These are phyloP conservation scores for Salix viminalis DNA, from an alignment of 345 rosid genomes.

Conservation along the genomic window DNA sequence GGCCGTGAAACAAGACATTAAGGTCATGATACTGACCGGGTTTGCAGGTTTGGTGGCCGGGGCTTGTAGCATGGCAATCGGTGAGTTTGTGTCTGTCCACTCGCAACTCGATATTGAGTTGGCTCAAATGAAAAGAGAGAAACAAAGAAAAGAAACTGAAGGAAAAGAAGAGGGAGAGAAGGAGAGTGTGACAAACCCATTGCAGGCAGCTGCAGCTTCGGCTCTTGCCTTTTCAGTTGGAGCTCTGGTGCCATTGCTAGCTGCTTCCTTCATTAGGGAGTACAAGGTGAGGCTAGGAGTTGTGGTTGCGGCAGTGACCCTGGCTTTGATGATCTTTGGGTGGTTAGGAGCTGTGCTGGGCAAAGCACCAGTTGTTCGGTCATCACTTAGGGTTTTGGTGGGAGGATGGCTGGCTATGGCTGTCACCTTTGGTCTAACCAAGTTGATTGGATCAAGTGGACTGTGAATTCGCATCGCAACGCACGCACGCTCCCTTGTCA, in stretches of 20 bases:
- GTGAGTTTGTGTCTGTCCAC: constrained; percentile 87
- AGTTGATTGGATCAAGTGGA: constrained; percentile 60
- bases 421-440: constrained; percentile 75
- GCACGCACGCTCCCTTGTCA: neutral
- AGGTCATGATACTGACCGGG: constrained; percentile 77
- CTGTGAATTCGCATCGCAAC: neutral
- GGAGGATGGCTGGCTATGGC: constrained; percentile 99
- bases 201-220: constrained; percentile 82
- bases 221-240: constrained; percentile 76
- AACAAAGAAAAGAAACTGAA: constrained; percentile 2
- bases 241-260: constrained; percentile 77
- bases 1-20: constrained; percentile 73
- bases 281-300: constrained; percentile 57
- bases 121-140: constrained; percentile 63
- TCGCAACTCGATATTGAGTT: constrained; percentile 77
- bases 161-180: constrained; percentile 27
- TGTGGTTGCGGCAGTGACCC: constrained; percentile 54
- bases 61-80: constrained; percentile 97
- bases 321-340: constrained; percentile 63
- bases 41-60: constrained; percentile 90
- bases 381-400: constrained; percentile 61
- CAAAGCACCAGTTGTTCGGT: constrained; percentile 49
- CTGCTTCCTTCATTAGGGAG: constrained; percentile 66
- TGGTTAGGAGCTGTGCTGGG: constrained; percentile 82
- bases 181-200: constrained; percentile 65